Evolutionary conservation across 768 basidiomycete species (phyloP).

Genomic region (Coprinellus micaceus): DNA sequence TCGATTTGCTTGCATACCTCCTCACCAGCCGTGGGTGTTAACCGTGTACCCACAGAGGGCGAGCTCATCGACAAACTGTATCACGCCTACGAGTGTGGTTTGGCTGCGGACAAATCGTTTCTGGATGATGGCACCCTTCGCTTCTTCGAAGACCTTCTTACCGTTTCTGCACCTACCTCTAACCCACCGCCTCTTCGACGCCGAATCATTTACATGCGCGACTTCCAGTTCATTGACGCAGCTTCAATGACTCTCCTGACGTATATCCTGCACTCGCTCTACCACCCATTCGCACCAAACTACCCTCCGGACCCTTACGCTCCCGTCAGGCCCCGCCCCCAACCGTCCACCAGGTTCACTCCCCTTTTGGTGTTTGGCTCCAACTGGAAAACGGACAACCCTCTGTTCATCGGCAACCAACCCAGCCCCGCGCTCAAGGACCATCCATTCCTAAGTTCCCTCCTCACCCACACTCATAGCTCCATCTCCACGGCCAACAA

Average conservation of each 20-base stretch:
- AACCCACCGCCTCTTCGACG: not conserved
- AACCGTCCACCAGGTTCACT: not conserved
- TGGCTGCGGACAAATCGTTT: no score
- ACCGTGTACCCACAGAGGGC: not conserved
- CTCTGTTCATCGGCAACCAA: not conserved
- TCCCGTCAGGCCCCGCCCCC: not conserved
- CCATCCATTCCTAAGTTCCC: not conserved
- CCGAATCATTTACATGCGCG: constrained; percentile 10
- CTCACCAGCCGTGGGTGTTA: no score
- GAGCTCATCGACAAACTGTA: not conserved
- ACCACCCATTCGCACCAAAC: not conserved
- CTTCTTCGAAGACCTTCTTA: not conserved
- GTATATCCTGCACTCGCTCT: constrained; percentile 5
- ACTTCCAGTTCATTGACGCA: constrained; percentile 7
- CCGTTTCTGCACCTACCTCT: not conserved
- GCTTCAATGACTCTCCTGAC: constrained; percentile 5
- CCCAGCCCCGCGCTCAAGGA: not conserved
- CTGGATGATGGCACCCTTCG: no score
- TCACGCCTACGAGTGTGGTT: not conserved
- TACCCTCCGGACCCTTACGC: no score
- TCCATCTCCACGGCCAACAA: not conserved
- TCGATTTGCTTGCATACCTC: no score
- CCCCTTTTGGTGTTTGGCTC: not conserved
- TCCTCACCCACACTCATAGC: not conserved
- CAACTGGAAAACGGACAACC: not conserved